Evolutionary conservation across 176 grass and related monocot species (phyloP), one percentile per base, ranked within the genome.

Genomic region (Triticum monococcum): DNA sequence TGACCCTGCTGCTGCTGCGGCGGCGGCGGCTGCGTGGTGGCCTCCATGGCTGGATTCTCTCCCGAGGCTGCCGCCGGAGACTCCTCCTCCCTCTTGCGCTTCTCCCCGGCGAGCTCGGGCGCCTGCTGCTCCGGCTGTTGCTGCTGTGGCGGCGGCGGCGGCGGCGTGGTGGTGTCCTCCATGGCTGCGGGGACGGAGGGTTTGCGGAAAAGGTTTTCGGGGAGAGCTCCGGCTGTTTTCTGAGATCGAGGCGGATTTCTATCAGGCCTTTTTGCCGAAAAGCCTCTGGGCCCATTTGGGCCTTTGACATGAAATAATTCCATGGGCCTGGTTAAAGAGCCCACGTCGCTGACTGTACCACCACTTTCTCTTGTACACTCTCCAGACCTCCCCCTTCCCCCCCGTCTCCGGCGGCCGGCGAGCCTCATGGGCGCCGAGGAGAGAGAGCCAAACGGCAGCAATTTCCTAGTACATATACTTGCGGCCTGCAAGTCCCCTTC

Each of bases 71-170:
- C 35, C 5, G 22, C 61, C 17, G 67, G 30, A 0, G 81, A 41
- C 1, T 75, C 85, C 35, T 75, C 86, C 32, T 89, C 93, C 75
- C 91, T 92, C 88, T 96, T 96, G 22, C 88, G 92, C 82, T 98
- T 96, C 64, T 90, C 89, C 18, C 89, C 86, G 17, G 81, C 5
- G 62, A 56, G 37, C 4, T 83, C 85, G 4, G 18, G 13, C 43
- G 48, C n/a, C 45, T 76, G 18, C 54, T 57, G 18, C 6, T 56
- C 3, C 52, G 1, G 33, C 33, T 35, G 33, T 35, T 35, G 33
- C 33, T 35, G 33, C 33, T 35, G 33, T 35, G 33, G 33, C 12
- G 2, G 41, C 1, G 4, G 54, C 54, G 16, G 17, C 48, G 48
- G 41, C 12, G 2, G 41, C 0, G 9, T 65, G 25, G 10, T 43